Evolutionary conservation across 148 eudicot species (phyloP).

Genomic region (Amaranthus cruentus): DNA sequence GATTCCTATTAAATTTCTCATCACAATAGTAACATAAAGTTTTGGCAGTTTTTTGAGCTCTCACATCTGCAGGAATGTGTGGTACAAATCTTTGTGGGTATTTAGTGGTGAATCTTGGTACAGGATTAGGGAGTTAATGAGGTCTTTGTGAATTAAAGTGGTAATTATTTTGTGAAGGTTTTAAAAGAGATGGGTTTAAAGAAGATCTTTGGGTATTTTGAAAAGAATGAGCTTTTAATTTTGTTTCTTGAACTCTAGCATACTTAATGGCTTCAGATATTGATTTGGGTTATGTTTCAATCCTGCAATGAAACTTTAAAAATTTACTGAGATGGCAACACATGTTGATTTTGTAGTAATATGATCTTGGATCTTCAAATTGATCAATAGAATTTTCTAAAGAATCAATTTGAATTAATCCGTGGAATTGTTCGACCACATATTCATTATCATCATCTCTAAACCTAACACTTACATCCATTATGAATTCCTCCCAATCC

Average conservation of each 20-base stretch:
- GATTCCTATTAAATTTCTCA: background rate
- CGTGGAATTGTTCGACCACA: no score
- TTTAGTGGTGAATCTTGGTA: background rate
- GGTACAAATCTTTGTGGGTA: background rate
- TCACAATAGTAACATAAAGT: background rate
- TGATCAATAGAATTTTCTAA: no score
- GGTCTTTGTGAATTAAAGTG: background rate
- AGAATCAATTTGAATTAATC: no score
- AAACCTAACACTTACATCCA: no score
- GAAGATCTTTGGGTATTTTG: background rate
- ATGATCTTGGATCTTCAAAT: no score
- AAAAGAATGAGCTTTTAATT: background rate
- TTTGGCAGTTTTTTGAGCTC: background rate
- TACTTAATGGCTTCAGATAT: background rate
- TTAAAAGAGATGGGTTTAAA: background rate
- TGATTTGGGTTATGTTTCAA: background rate
- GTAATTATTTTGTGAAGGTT: background rate
- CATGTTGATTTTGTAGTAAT: no score
- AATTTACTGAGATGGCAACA: no score
- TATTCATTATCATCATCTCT: no score
- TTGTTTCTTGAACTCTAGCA: background rate
- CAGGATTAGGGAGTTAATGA: background rate
- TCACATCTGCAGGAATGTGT: background rate
- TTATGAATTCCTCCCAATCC: no score
- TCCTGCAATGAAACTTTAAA: no score